These are phyloP conservation scores for Neoconidiobolus thromboides DNA, from an alignment of 371 early-diverging fungal species.

Conservation along the genomic window DNA sequence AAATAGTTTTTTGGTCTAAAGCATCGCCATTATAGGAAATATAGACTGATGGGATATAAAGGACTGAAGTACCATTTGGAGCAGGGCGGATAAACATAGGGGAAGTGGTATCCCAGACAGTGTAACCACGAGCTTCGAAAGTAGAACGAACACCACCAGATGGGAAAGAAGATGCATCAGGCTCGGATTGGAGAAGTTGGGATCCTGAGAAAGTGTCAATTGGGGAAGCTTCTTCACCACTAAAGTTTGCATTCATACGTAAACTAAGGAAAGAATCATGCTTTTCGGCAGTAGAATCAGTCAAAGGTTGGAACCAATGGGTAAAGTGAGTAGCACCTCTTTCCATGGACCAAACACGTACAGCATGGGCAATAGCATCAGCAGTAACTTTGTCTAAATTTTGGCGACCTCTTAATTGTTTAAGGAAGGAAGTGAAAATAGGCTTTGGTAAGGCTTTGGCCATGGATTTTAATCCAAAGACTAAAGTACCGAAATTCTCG, in stretches of 20 bases:
- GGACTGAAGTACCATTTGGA: slow-evolving; percentile 73
- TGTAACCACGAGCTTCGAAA: slow-evolving; percentile 98
- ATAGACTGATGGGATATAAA: slow-evolving; percentile 94
- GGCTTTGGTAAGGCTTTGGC: slow-evolving; percentile 83
- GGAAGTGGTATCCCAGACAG: slow-evolving; percentile 93
- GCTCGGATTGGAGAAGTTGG: slow-evolving; percentile 92
- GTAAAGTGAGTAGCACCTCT: slow-evolving; percentile 91
- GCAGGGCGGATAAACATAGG: slow-evolving; percentile 91
- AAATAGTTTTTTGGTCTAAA: slow-evolving; percentile 92
- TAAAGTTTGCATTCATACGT: slow-evolving; percentile 44
- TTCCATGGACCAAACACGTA: slow-evolving; percentile 91
- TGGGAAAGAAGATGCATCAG: slow-evolving; percentile 98
- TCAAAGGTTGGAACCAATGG: slow-evolving; percentile 99
- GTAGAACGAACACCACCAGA: slow-evolving; percentile 95
- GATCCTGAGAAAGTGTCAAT: slow-evolving; percentile 91
- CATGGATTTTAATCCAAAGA: slow-evolving; percentile 75
- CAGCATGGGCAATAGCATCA: slow-evolving; percentile 95
- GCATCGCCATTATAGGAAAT: slow-evolving; percentile 97
- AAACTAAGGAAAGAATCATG: slow-evolving; percentile 92
- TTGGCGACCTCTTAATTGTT: slow-evolving; percentile 72
- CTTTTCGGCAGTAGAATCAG: slow-evolving; percentile 95
- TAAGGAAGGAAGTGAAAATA: slow-evolving; percentile 68
- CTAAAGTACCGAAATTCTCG: slow-evolving; percentile 79
- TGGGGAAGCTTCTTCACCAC: slow-evolving; percentile 29
- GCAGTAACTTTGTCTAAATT: slow-evolving; percentile 79